Conservation (phyloP, 2,329 filamentous ascomycete species). For the Nigrospora oryzae region DNA sequence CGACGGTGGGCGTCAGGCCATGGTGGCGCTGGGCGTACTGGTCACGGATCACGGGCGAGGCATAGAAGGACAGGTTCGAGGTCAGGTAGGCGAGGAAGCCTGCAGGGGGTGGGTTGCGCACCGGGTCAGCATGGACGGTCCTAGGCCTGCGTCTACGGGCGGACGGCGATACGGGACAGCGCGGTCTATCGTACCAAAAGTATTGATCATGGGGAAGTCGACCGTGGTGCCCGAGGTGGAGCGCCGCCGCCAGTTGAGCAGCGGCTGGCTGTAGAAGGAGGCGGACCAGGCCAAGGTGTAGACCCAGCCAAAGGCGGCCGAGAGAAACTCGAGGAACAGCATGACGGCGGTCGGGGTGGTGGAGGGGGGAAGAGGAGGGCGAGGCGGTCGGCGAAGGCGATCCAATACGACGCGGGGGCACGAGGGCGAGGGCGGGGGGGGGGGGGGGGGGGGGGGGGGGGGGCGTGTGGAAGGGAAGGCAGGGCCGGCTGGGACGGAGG, state of each 20-base stretch:
- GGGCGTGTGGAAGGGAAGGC: too few relatives aligned
- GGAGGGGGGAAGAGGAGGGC: background rate
- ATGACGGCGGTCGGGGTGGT: slow-evolving; percentile 8
- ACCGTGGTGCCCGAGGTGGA: slow-evolving; percentile 79
- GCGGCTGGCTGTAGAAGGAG: slow-evolving; percentile 87
- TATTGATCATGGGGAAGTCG: slow-evolving; percentile 77
- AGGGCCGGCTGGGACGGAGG: too few relatives aligned
- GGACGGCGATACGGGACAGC: background rate
- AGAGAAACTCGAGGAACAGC: slow-evolving; percentile 39
- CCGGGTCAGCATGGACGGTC: background rate
- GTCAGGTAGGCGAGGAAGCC: slow-evolving; percentile 70
- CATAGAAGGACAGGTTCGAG: slow-evolving; percentile 70
- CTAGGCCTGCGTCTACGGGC: background rate
- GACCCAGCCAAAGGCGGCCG: slow-evolving; percentile 62
- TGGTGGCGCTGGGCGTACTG: slow-evolving; percentile 79
- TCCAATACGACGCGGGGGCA: too few relatives aligned
- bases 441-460: too few relatives aligned
- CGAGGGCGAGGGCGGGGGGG: too few relatives aligned
- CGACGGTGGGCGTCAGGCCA: slow-evolving; percentile 72
- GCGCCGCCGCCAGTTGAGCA: slow-evolving; percentile 68
- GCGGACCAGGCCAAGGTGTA: slow-evolving; percentile 73
- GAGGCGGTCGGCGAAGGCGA: too few relatives aligned
- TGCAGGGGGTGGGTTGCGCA: slow-evolving; percentile 8
- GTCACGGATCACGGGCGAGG: slow-evolving; percentile 63
- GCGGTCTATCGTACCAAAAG: slow-evolving; percentile 35